Percentiles rank a stretch among this genome's conserved stretches.
Evolutionary conservation across 1,139 yeast species (phyloP).

Genomic region (Sugiyamaella sp.): DNA sequence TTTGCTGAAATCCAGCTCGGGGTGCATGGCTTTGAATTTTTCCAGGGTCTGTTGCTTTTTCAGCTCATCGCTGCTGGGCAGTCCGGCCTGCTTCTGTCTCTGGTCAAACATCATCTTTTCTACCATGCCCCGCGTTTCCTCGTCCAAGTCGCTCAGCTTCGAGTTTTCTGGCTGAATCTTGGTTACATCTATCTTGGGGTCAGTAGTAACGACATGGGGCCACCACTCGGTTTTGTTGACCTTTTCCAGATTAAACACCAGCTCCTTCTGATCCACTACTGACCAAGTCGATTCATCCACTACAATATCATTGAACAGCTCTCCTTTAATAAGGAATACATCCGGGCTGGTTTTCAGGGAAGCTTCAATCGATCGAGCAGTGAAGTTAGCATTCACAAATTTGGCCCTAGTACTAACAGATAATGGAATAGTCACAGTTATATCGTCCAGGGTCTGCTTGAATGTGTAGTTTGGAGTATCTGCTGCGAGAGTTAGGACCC

Average conservation of each 20-base stretch:
- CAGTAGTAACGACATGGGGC: slow-evolving; percentile 49
- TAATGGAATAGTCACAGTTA: slow-evolving; percentile 44
- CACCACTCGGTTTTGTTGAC: slow-evolving; percentile 48
- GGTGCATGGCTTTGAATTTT: slow-evolving; percentile 48
- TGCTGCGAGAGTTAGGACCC: background rate
- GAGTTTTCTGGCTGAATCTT: slow-evolving; percentile 48
- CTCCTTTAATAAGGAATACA: slow-evolving; percentile 40
- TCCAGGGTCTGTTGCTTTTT: slow-evolving; percentile 43
- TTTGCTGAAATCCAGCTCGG: slow-evolving; percentile 47
- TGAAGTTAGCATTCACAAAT: slow-evolving; percentile 38
- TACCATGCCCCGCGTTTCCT: slow-evolving; percentile 49
- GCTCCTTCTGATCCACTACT: slow-evolving; percentile 45
- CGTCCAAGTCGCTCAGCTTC: slow-evolving; percentile 47
- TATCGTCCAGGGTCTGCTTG: slow-evolving; percentile 49
- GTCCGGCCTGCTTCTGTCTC: slow-evolving; percentile 46
- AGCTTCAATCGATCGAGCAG: slow-evolving; percentile 35
- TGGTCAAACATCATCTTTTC: slow-evolving; percentile 55
- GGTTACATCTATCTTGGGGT: slow-evolving; percentile 48
- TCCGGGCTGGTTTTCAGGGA: slow-evolving; percentile 32
- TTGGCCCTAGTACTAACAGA: slow-evolving; percentile 45
- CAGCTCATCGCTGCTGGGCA: slow-evolving; percentile 45
- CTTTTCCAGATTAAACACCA: slow-evolving; percentile 46
- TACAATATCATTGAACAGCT: slow-evolving; percentile 41
- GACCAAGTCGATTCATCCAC: slow-evolving; percentile 50
- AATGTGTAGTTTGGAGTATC: slow-evolving; percentile 36